Conservation (phyloP, 768 basidiomycete species). For the Termitomyces sp. region DNA sequence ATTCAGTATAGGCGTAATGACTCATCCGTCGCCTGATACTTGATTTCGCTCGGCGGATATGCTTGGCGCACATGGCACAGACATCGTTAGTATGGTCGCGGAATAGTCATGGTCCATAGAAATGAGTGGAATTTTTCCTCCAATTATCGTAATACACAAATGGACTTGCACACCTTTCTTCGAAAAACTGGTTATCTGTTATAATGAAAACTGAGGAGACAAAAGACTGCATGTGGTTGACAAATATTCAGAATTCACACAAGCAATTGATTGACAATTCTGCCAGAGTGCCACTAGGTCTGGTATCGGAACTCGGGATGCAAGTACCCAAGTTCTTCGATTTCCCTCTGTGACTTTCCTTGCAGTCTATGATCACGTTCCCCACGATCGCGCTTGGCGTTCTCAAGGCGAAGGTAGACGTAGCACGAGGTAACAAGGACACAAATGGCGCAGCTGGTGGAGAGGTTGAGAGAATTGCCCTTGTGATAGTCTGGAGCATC, state of each 20-base stretch:
- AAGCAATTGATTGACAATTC: neutral
- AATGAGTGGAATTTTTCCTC: neutral
- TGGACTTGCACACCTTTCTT: neutral
- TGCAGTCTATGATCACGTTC: conserved; percentile 34
- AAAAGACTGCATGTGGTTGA: neutral
- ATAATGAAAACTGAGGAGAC: neutral
- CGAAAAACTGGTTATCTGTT: neutral
- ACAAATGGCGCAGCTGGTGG: conserved; percentile 25
- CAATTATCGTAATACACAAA: no score
- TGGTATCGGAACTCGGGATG: conserved; percentile 42
- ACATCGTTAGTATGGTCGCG: neutral
- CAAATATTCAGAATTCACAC: neutral
- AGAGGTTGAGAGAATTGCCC: conserved; percentile 41
- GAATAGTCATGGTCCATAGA: neutral
- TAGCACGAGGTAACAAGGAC: conserved; percentile 24
- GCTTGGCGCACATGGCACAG: no score
- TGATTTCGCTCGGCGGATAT: neutral
- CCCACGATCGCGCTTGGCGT: conserved; percentile 35
- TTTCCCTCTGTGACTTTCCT: conserved; percentile 30
- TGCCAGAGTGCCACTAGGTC: conserved; percentile 1
- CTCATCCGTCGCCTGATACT: neutral
- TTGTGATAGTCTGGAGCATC: conserved; percentile 42
- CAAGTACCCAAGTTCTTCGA: conserved; percentile 35
- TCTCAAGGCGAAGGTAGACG: conserved; percentile 35
- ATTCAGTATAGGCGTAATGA: neutral